These are phyloP conservation scores for Cryphonectria radicalis DNA, from an alignment of 2,329 filamentous ascomycete genomes.

Conservation along the genomic window DNA sequence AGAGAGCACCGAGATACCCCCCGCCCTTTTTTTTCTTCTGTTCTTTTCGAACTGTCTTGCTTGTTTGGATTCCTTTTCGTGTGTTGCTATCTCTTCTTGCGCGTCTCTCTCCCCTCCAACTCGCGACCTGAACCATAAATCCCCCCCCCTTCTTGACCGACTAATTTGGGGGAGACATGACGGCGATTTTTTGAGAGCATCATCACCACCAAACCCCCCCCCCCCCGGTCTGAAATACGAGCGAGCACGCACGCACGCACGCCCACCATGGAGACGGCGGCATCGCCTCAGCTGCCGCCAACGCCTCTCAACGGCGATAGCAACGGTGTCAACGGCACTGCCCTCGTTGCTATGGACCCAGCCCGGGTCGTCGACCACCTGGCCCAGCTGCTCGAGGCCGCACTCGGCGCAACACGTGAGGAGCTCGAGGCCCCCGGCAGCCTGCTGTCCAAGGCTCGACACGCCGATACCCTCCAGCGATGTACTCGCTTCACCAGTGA, in stretches of 20 bases:
- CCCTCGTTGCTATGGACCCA: slow-evolving; percentile 67
- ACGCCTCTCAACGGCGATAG: slow-evolving; percentile 52
- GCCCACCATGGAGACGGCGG: slow-evolving; percentile 56
- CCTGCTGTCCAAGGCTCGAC: slow-evolving; percentile 73
- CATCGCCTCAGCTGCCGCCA: slow-evolving; percentile 49
- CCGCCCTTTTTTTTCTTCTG: slow-evolving; percentile 4
- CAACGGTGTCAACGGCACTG: slow-evolving; percentile 37
- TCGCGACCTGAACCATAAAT: slow-evolving; percentile 15
- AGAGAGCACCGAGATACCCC: slow-evolving; percentile 25
- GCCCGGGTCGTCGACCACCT: slow-evolving; percentile 73
- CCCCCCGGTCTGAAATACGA: slow-evolving; percentile 16
- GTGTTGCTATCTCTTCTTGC: slow-evolving; percentile 10
- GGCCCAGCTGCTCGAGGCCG: slow-evolving; percentile 70
- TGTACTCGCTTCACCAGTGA: slow-evolving; percentile 91
- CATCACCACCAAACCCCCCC: neutral
- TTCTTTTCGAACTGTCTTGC: slow-evolving; percentile 19
- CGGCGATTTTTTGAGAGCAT: slow-evolving; percentile 21
- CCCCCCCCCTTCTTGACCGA: slow-evolving; percentile 21
- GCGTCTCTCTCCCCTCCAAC: neutral
- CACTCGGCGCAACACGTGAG: slow-evolving; percentile 72
- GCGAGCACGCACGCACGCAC: slow-evolving; percentile 29
- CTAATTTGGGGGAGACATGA: slow-evolving; percentile 27
- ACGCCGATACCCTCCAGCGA: slow-evolving; percentile 81
- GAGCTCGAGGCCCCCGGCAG: slow-evolving; percentile 84
- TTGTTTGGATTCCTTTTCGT: slow-evolving; percentile 26